Evolutionary conservation across 164 flowering plant species (phyloP).

Genomic region (Saururus chinensis): DNA sequence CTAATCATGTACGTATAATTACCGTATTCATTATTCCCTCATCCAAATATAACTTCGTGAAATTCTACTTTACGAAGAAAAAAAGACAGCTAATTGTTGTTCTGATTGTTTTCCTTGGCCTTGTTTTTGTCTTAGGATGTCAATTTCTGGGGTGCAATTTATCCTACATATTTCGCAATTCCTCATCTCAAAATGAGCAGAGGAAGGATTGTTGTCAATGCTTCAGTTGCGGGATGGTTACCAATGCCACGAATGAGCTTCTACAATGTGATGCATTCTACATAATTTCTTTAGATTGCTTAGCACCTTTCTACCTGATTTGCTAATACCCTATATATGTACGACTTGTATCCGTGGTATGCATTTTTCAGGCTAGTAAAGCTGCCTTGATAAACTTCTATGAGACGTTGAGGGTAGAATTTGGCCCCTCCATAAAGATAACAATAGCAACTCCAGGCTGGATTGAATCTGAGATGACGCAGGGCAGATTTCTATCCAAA

Average conservation of each 20-base stretch:
- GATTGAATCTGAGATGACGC: conserved; percentile 9
- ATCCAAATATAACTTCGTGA: background rate
- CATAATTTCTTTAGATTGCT: no score
- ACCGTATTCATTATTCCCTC: no score
- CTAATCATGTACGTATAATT: no score
- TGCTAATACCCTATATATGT: background rate
- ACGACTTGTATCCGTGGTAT: background rate
- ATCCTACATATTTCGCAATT: conserved; percentile 32
- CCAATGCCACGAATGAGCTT: conserved; percentile 28
- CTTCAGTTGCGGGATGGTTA: conserved; percentile 32
- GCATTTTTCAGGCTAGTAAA: conserved; percentile 8
- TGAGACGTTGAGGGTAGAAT: conserved; percentile 11
- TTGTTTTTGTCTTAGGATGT: conserved; percentile 20
- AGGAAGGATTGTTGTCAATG: conserved; percentile 36
- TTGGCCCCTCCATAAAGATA: conserved; percentile 4
- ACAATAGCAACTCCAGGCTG: conserved; percentile 10
- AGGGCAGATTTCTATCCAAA: conserved; percentile 6
- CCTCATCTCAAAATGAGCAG: conserved; percentile 36
- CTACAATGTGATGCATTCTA: conserved; percentile 27
- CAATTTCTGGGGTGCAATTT: conserved; percentile 58
- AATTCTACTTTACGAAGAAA: no score
- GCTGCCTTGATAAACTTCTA: conserved; percentile 8
- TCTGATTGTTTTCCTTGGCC: no score
- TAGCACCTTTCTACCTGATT: no score
- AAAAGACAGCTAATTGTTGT: no score